Evolutionary conservation across 129 eudicot species (phyloP), one percentile per base, ranked within the genome.

Genomic region (Erigeron canadensis): DNA sequence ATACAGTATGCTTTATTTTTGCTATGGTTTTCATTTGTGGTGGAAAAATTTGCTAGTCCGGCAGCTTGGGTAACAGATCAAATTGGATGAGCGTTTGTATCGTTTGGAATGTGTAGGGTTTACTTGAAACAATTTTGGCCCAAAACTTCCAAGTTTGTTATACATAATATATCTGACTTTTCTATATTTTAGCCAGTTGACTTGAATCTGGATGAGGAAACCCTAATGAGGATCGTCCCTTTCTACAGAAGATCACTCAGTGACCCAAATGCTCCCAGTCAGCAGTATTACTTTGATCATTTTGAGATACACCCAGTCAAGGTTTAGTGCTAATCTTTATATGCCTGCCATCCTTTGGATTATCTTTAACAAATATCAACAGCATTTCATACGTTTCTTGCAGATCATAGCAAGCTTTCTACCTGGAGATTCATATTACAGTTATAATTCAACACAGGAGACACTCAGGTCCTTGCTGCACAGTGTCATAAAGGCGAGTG

Each of bases 251-350:
- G 55, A 72, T 95, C 99, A 55, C 97, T 88, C 67, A 95, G 97
- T 78, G 87, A 86, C 72, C 84, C 95, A 53, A 86, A 69, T 76
- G 51, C 90, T 56, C 93, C 88, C 18, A 82, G 97, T 85, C 96
- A 51, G 70, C 96, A 90, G 54, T 95, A 95, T 82, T 95, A 95
- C 84, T 86, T 95, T 74, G 99, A 90, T 74, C 99, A 88, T 86
- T 95, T 95, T 79, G 99, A 90, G 85, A 90, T 95, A 67, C 99
- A 90, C 81, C 99, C 99, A 46, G 73, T 95, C 65, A 95, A 89
- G 96, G 99, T 90, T 71, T 75, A 67, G 21, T 43, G 18, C 63
- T 71, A 46, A 59, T 65, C 44, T 51, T 17, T 68, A 8, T 69
- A 7, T 53, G 64, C 57, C 34, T 22, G 15, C 53, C 38, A 37